These are phyloP conservation scores for Leccinum disarticulatum DNA, from an alignment of 768 basidiomycete species.

Conservation along the genomic window DNA sequence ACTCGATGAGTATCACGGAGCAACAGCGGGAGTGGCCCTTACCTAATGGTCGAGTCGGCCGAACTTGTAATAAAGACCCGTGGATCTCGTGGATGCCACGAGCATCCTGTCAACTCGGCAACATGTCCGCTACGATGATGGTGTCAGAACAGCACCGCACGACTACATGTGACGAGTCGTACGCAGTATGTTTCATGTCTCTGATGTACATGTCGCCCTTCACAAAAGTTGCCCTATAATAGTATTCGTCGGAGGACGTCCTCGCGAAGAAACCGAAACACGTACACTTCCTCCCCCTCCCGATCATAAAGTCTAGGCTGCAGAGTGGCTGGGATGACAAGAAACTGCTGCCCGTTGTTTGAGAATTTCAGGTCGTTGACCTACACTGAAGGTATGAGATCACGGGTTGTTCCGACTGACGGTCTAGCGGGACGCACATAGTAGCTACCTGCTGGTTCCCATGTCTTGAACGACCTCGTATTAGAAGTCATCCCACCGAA, in stretches of 20 bases:
- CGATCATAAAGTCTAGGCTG: slow-evolving; percentile 89
- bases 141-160: slow-evolving; percentile 7
- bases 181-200: slow-evolving; percentile 99
- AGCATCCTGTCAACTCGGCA: slow-evolving; percentile 82
- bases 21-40: slow-evolving; percentile 17
- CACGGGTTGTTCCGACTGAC: not conserved
- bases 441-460: slow-evolving; percentile 93
- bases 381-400: slow-evolving; percentile 46
- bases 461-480: slow-evolving; percentile 93
- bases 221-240: slow-evolving; percentile 67
- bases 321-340: slow-evolving; percentile 84
- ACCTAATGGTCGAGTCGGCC: slow-evolving; percentile 96
- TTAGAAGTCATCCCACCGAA: slow-evolving; percentile 95
- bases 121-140: slow-evolving; percentile 77
- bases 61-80: slow-evolving; percentile 88
- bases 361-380: slow-evolving; percentile 91
- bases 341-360: slow-evolving; percentile 79
- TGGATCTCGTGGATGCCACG: slow-evolving; percentile 89
- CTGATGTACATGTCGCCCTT: slow-evolving; percentile 99
- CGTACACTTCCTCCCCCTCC: slow-evolving; percentile 91
- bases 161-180: slow-evolving; percentile 34
- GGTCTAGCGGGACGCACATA: slow-evolving; percentile 51
- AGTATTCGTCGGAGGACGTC: slow-evolving; percentile 48
- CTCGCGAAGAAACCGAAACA: slow-evolving; percentile 24
- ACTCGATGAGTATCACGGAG: slow-evolving; percentile 4